These are phyloP conservation scores for Sarocladium strictum DNA, from an alignment of 2,329 filamentous ascomycete species.

Conservation along the genomic window DNA sequence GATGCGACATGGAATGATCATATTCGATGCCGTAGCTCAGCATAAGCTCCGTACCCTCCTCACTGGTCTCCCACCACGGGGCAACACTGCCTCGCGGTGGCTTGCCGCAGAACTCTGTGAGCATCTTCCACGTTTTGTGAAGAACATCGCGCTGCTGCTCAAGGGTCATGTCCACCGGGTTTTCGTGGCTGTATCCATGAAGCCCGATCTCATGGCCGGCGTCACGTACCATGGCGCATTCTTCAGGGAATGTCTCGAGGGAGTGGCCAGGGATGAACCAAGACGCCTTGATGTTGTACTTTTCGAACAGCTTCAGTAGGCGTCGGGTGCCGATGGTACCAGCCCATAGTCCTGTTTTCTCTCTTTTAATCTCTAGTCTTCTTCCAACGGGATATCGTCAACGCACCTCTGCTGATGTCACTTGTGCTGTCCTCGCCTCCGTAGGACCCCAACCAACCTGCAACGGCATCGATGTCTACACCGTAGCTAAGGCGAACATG, in stretches of 20 bases:
- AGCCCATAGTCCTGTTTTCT: slow-evolving; percentile 44
- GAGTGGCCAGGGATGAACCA: slow-evolving; percentile 48
- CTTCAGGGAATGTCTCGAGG: slow-evolving; percentile 39
- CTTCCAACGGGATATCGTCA: slow-evolving; percentile 28
- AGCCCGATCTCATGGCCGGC: slow-evolving; percentile 39
- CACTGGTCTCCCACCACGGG: slow-evolving; percentile 67
- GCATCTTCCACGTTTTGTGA: slow-evolving; percentile 64
- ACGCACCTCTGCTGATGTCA: not conserved
- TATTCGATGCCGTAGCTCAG: slow-evolving; percentile 64
- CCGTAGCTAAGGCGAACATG: slow-evolving; percentile 2
- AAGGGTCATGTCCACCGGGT: slow-evolving; percentile 62
- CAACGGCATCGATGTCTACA: slow-evolving; percentile 48
- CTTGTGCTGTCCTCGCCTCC: slow-evolving; percentile 10
- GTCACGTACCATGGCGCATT: slow-evolving; percentile 32
- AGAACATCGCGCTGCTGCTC: slow-evolving; percentile 72
- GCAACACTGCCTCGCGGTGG: slow-evolving; percentile 66
- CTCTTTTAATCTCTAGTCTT: slow-evolving; percentile 36
- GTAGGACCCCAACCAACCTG: slow-evolving; percentile 44
- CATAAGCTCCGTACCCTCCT: slow-evolving; percentile 60
- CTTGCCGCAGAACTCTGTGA: slow-evolving; percentile 64
- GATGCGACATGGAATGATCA: slow-evolving; percentile 60
- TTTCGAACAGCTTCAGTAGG: slow-evolving; percentile 39
- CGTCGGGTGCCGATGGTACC: slow-evolving; percentile 44
- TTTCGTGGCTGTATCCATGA: slow-evolving; percentile 47
- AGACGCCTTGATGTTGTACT: slow-evolving; percentile 38